Evolutionary conservation across 2,329 filamentous ascomycete genomes (phyloP).

Genomic region (Colletotrichum costaricense): DNA sequence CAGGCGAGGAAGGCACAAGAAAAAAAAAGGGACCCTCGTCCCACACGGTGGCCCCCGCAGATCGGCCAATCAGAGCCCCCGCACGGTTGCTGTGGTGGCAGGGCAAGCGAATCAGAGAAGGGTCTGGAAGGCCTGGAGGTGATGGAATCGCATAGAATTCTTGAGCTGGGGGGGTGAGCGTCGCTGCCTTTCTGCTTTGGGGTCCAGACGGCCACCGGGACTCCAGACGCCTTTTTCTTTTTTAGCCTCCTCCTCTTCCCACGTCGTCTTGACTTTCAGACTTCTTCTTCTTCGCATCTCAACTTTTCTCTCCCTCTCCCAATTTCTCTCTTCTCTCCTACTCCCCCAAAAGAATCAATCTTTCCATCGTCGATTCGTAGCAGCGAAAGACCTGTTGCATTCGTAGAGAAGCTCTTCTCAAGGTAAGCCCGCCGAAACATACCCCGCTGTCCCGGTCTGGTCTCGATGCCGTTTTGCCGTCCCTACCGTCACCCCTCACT

Average conservation of each 20-base stretch:
- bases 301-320: neutral
- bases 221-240: constrained; percentile 45
- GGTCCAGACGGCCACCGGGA: neutral
- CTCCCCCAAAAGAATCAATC: constrained; percentile 29
- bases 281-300: constrained; percentile 31
- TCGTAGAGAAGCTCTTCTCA: constrained; percentile 33
- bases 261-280: constrained; percentile 36
- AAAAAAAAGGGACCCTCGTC: constrained; percentile 10
- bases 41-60: neutral
- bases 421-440: constrained; percentile 30
- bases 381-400: constrained; percentile 41
- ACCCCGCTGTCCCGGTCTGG: constrained; percentile 19
- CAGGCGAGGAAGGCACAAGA: neutral
- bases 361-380: constrained; percentile 39
- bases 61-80: constrained; percentile 36
- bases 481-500: constrained; percentile 1
- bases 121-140: constrained; percentile 40
- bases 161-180: constrained; percentile 42
- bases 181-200: constrained; percentile 27
- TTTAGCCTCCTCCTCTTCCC: constrained; percentile 45
- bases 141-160: constrained; percentile 61
- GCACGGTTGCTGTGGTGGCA: constrained; percentile 40
- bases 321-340: constrained; percentile 37
- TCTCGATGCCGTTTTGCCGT: neutral
- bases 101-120: constrained; percentile 39